Base-by-base conservation (phyloP, 2,329 filamentous ascomycete genomes). In the Tolypocladium cylindrosporum region DNA sequence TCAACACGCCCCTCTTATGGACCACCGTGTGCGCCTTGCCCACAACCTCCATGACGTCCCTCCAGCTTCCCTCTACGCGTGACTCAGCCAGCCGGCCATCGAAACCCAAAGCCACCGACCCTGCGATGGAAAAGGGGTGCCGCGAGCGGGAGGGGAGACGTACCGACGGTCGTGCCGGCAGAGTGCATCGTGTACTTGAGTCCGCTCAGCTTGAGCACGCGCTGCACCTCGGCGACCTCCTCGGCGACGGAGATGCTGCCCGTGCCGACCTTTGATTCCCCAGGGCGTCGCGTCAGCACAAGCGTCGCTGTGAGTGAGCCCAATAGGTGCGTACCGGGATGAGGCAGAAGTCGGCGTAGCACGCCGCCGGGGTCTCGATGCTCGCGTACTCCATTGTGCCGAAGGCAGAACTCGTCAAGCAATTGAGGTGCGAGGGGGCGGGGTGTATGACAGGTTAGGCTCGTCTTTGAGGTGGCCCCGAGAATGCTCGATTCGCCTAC, bases 141-240 rank as follows among this genome's bases (percentile, higher is more conserved):
- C 16, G 31, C 48, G 5, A 45, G 51, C 39, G 24, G 24, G 2
- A 24, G 36, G 45, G 48, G 21, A 31, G 31, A 77, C 86, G 59
- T 77, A 94, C 91, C 91, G 57, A 97, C 83, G 0, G 93, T 97
- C 0, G 93, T 97, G 14, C 93, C 94, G 2, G 91, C 92, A 34
- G 90, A 92, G 74, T 97, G 93, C 90, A 97, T 94, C 53, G 82
- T 86, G 70, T 92, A 93, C 62, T 84, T 86, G 61, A 97, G 72
- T 2, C 91, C 91, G 65, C 88, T 94, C 57, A 83, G 85, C 72
- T 88, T 85, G 66, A 99, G 81, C 41, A 97, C 79, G 58, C 87
- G 85, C 76, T 97, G 93, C 42, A 97, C 91, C 62, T 89, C 86
- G 40, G 93, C 93, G 37, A 99, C 86, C 70, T 97, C 89, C 64